These are phyloP conservation scores for Heliamphora pulchella DNA, from an alignment of 179 eudicot species.

Conservation along the genomic window DNA sequence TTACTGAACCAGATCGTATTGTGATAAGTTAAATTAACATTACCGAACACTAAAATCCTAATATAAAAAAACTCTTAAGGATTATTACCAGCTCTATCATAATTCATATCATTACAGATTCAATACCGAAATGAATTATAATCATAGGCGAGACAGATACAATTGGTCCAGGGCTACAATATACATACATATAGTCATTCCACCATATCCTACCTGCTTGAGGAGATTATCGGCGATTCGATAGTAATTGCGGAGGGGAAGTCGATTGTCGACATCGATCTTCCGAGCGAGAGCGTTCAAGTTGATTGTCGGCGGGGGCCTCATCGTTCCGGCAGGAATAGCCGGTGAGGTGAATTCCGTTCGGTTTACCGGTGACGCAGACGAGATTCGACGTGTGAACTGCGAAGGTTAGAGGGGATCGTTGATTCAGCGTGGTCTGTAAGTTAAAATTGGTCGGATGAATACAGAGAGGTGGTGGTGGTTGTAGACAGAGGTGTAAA, in stretches of 20 bases:
- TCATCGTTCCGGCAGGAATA: constrained; percentile 33
- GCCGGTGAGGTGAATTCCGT: background rate
- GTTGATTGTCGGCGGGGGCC: constrained; percentile 42
- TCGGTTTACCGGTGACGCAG: background rate
- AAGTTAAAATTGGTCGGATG: background rate
- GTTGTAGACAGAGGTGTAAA: too few species aligned
- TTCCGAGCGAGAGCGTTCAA: constrained; percentile 44
- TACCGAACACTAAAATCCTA: background rate
- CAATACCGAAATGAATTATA: background rate
- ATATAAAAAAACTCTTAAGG: background rate
- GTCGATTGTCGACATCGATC: constrained; percentile 74
- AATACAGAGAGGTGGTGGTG: too few species aligned
- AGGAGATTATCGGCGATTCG: constrained; percentile 93
- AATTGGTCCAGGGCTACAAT: background rate
- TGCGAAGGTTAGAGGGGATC: background rate
- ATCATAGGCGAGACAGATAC: background rate
- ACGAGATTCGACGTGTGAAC: background rate
- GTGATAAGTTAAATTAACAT: background rate
- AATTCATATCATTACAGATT: background rate
- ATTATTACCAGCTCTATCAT: constrained; percentile 2
- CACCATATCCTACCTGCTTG: constrained; percentile 46
- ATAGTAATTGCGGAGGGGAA: constrained; percentile 75
- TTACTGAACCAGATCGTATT: background rate
- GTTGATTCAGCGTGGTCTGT: background rate
- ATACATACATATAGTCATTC: background rate